Percentiles rank a stretch among this genome's conserved stretches.
phyloP scores from a whole-genome alignment of 108 stramenopile species.

The Cyclotella atomus region DNA sequence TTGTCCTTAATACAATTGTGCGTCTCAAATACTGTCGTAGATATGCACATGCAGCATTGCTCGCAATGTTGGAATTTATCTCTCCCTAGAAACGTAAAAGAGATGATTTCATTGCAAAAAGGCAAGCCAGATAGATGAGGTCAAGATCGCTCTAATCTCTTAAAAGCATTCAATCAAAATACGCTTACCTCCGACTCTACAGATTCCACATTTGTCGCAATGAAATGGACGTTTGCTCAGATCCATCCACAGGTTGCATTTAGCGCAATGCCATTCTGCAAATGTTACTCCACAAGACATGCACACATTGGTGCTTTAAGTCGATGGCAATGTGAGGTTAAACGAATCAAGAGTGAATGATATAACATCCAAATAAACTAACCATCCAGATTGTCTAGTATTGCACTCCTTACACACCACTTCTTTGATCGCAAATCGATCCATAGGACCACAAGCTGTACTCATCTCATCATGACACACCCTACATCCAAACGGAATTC shows the following conservation, averaged over 20 bases:
- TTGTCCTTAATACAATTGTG: slow-evolving; percentile 57
- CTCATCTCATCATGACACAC: slow-evolving; percentile 86
- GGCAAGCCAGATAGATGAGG: too few relatives aligned
- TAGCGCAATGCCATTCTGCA: slow-evolving; percentile 47
- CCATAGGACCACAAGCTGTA: slow-evolving; percentile 75
- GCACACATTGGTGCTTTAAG: slow-evolving; percentile 29
- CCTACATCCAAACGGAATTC: slow-evolving; percentile 73
- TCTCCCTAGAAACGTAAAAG: too few relatives aligned
- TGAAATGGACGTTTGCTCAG: slow-evolving; percentile 39
- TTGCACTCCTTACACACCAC: slow-evolving; percentile 81
- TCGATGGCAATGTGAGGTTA: too few relatives aligned
- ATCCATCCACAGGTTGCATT: slow-evolving; percentile 58
- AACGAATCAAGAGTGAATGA: too few relatives aligned
- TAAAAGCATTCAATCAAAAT: too few relatives aligned
- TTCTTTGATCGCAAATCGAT: slow-evolving; percentile 76
- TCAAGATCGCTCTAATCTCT: too few relatives aligned
- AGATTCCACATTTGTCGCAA: slow-evolving; percentile 55
- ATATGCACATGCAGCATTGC: slow-evolving; percentile 54
- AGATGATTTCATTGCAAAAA: too few relatives aligned
- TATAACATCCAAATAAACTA: too few relatives aligned
- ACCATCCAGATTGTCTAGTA: slow-evolving; percentile 57
- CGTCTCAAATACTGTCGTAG: slow-evolving; percentile 23
- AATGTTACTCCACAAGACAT: slow-evolving; percentile 27
- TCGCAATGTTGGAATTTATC: slow-evolving; percentile 49
- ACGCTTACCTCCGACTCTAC: slow-evolving; percentile 58